Evolutionary conservation across 768 basidiomycete species (phyloP), one percentile per base, ranked within the genome.

Genomic region (Neoboletus brunneissimus): DNA sequence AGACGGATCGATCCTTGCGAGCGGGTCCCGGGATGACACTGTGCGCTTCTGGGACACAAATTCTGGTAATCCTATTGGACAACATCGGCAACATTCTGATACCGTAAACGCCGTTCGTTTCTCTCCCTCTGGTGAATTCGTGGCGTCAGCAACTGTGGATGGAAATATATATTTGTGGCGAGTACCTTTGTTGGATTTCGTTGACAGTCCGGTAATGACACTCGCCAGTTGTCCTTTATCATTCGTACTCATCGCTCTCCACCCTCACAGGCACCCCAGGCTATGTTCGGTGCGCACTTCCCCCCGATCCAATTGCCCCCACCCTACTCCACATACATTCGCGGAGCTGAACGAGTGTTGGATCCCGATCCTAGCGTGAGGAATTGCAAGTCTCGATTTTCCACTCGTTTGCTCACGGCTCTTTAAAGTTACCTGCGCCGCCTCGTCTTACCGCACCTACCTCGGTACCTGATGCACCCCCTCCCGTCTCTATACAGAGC

Each of bases 21-120:
- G 59, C 2, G 52, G 29, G 1, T 61, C 59, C 4, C 1, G 0
- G 1, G 59, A 61, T 47, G 1, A 13, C 3, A 56, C 59, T 4
- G 27, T 4, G 27, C 45, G 61, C 22, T 56, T 62, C 25, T 62
- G 59, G 61, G 46, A 62, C 16, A 4, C 29, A 7, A 18, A 16
- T 15, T 49, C 50, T 40, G 59, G 53, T 2, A 0, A 22, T 16
- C 52, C 43, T 1, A 16, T 53, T 4, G 40, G 55, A n/a, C 32
- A 38, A 25, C 43, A 10, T 47, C 51, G 61, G 8, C 41, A 23
- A 15, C 58, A 64, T 16, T 2, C 8, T 20, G 2, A 10, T 1
- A 0, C 0, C 13, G 25, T 13, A 8, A 0, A 12, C 1, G n/a
- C 20, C 0, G 47, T 57, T 32, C 18, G 7, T n/a, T 57, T 61